Conservation (phyloP, 2,329 filamentous ascomycete genomes). For the Biscogniauxia mediterranea region DNA sequence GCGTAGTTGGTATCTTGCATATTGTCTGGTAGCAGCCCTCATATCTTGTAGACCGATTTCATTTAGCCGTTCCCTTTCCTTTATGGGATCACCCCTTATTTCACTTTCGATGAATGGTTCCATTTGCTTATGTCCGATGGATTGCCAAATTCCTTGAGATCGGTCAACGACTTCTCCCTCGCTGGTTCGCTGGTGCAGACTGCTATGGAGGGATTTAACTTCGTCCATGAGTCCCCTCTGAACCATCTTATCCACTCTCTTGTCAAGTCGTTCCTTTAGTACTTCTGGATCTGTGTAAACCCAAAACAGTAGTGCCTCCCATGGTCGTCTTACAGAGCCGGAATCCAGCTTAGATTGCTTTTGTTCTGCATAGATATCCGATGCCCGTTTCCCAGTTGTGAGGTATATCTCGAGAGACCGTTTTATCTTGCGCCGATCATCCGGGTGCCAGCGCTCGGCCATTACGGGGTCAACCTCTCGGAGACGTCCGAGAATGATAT, state of each 20-base stretch:
- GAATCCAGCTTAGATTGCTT: conserved; percentile 37
- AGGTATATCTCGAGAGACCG: conserved; percentile 89
- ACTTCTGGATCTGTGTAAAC: conserved; percentile 70
- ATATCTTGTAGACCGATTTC: conserved; percentile 67
- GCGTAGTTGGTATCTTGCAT: conserved; percentile 77
- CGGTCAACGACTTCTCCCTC: conserved; percentile 62
- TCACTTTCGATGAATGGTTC: conserved; percentile 63
- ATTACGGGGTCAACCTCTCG: conserved; percentile 82
- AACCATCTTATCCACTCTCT: conserved; percentile 83
- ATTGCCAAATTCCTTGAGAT: conserved; percentile 88
- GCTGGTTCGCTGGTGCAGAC: conserved; percentile 34
- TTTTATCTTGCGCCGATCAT: conserved; percentile 84
- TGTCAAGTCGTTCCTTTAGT: conserved; percentile 69
- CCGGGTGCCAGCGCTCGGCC: conserved; percentile 91
- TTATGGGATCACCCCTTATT: conserved; percentile 26
- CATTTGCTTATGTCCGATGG: conserved; percentile 94
- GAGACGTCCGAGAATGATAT: conserved; percentile 70
- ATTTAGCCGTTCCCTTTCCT: conserved; percentile 55
- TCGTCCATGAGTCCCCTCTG: conserved; percentile 51
- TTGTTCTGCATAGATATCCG: conserved; percentile 84
- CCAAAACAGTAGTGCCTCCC: conserved; percentile 77
- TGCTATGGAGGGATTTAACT: conserved; percentile 44
- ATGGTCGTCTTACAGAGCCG: conserved; percentile 30
- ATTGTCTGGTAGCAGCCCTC: conserved; percentile 81
- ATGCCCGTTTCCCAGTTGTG: conserved; percentile 76